phyloP scores from a whole-genome alignment of 2,329 filamentous ascomycete species.

The Talaromyces rugulosus region DNA sequence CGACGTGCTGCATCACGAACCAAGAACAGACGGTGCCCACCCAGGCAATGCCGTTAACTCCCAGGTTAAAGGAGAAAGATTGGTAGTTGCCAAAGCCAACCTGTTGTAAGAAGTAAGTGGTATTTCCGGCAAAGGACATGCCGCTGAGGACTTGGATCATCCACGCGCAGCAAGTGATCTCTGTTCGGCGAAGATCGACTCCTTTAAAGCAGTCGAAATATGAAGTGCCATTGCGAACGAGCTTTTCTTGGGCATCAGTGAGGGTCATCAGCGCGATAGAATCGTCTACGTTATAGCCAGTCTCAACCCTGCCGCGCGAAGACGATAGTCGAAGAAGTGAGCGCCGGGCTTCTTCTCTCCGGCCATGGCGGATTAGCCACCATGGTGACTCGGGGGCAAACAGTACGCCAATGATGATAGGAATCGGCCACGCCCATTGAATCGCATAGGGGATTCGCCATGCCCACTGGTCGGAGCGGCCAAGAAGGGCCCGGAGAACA shows the following conservation, averaged over 20 bases:
- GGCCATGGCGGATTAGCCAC: slow-evolving; percentile 45
- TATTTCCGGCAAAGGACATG: slow-evolving; percentile 24
- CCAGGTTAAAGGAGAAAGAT: slow-evolving; percentile 44
- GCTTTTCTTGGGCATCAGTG: slow-evolving; percentile 42
- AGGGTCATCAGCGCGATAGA: slow-evolving; percentile 55
- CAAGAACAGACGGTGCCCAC: slow-evolving; percentile 51
- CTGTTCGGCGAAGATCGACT: slow-evolving; percentile 35
- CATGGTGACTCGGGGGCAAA: slow-evolving; percentile 50
- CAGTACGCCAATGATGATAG: slow-evolving; percentile 40
- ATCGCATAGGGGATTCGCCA: slow-evolving; percentile 50
- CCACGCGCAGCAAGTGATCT: slow-evolving; percentile 36
- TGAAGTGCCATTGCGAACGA: slow-evolving; percentile 17
- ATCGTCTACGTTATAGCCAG: slow-evolving; percentile 40
- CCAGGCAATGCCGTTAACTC: slow-evolving; percentile 59
- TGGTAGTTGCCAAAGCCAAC: slow-evolving; percentile 41
- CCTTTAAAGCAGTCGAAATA: slow-evolving; percentile 29
- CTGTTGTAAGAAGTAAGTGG: slow-evolving; percentile 34
- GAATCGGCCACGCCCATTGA: slow-evolving; percentile 51
- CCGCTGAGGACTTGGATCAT: slow-evolving; percentile 30
- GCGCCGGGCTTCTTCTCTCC: slow-evolving; percentile 37
- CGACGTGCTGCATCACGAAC: slow-evolving; percentile 37
- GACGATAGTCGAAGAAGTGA: slow-evolving; percentile 36
- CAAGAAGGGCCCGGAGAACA: slow-evolving; percentile 42
- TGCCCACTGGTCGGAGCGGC: slow-evolving; percentile 41
- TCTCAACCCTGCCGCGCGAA: neutral